Base-by-base conservation (phyloP, 495 filamentous ascomycete genomes). In the Cairneyella variabilis region DNA sequence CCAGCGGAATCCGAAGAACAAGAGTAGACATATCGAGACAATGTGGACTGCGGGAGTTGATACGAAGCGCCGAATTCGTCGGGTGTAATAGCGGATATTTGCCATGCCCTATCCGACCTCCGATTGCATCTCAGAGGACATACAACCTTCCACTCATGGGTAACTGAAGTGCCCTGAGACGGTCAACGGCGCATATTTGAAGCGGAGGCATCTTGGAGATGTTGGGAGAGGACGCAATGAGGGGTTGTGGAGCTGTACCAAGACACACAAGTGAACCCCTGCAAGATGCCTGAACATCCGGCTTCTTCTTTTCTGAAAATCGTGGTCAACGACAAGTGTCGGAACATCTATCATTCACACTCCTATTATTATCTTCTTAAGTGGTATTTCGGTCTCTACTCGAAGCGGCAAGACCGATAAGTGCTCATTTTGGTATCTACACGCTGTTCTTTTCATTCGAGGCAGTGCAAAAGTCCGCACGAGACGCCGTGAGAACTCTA, bases 1-100 rank as follows among this genome's bases (percentile, higher is more conserved):
- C 48, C 49, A 61, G 17, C 46, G 41, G 16, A 54, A 25, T 2
- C 10, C 36, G 7, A 57, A 42, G 46, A 57, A 51, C 3, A 57
- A 1, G 14, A 53, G 16, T 11, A 45, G 3, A 18, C 50, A 48
- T 7, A 47, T 51, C 11, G 43, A 38, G 6, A 54, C 4, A 21
- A 55, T 12, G 41, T 56, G 53, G 10, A 50, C 3, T 30, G 49
- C 9, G 17, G 58, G 48, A 2, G 34, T 27, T 11, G 58, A 36
- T 6, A 20, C 6, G 11, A 56, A 11, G 37, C 53, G 53, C n/a
- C 48, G 48, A 16, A 60, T 7, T 17, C 53, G 34, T 14, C 58
- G 48, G 12, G 26, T 6, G 18, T 48, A 56, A 40, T 34, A 53
- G 42, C 48, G 58, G 34, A 27, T 25, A 22, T 27, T 50, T 28